A percentile compares a stretch with the other conserved stretches of the same genome.
These are phyloP conservation scores for Lepidium aucheri DNA, from an alignment of 345 rosid genomes.

Conservation along the genomic window DNA sequence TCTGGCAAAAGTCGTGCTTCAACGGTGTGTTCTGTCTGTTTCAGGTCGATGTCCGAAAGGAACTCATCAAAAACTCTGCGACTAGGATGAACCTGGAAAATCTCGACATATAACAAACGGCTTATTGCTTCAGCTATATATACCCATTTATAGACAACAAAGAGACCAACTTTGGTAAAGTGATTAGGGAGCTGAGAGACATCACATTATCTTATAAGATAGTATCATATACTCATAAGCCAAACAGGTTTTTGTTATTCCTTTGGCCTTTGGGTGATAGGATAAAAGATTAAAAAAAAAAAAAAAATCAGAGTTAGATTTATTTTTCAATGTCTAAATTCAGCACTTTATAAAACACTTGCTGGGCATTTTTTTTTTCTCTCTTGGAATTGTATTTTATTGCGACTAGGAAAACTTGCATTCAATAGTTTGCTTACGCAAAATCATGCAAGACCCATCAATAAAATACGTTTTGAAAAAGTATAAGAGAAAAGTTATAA, in stretches of 20 bases:
- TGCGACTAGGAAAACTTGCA: neutral
- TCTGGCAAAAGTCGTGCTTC: neutral
- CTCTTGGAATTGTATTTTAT: constrained; percentile 3
- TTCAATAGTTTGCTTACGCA: neutral
- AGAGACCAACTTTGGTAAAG: neutral
- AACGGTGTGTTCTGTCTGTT: neutral
- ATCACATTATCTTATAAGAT: neutral
- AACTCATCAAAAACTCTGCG: constrained; percentile 62
- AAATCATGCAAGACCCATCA: neutral
- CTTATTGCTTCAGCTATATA: neutral
- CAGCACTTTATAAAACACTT: neutral
- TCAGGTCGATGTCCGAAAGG: constrained; percentile 82
- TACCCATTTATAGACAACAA: neutral
- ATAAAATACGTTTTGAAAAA: neutral
- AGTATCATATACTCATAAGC: neutral
- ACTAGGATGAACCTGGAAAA: constrained; percentile 45
- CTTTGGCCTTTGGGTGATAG: neutral
- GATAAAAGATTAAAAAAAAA: neutral
- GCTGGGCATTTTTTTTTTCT: neutral
- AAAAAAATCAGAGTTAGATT: neutral
- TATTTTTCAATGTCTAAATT: neutral
- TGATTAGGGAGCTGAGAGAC: constrained; percentile 1
- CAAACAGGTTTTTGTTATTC: neutral
- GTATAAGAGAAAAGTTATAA: neutral
- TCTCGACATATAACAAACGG: constrained; percentile 54